phyloP scores from a whole-genome alignment of 2,329 filamentous ascomycete genomes.

The Neurospora crassa region DNA sequence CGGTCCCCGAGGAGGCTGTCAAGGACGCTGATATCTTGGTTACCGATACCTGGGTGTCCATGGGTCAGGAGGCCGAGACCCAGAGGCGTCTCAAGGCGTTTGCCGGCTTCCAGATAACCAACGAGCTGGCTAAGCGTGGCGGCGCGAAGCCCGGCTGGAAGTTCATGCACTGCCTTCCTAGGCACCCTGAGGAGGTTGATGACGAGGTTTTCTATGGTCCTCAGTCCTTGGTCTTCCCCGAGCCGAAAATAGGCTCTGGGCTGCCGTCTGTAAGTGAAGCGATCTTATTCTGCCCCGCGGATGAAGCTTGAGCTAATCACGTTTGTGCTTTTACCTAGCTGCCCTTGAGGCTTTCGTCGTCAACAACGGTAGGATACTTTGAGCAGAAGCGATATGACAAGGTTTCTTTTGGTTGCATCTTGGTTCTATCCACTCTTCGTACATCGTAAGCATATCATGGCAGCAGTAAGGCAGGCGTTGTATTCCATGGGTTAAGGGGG shows the following conservation, averaged over 20 bases:
- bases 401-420: neutral
- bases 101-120: constrained; percentile 82
- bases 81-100: constrained; percentile 72
- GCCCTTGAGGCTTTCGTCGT: constrained; percentile 83
- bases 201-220: constrained; percentile 91
- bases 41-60: constrained; percentile 96
- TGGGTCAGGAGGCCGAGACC: constrained; percentile 89
- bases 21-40: constrained; percentile 82
- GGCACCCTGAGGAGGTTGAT: constrained; percentile 84
- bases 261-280: constrained; percentile 58
- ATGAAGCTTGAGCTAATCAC: neutral
- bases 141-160: constrained; percentile 86
- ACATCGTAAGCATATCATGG: neutral
- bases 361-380: constrained; percentile 73
- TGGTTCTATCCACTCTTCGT: neutral
- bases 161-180: constrained; percentile 96
- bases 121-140: constrained; percentile 70
- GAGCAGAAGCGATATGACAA: constrained; percentile 5
- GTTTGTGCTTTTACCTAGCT: constrained; percentile 32
- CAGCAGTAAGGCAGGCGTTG: neutral
- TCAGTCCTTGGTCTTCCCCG: constrained; percentile 79
- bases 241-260: constrained; percentile 95
- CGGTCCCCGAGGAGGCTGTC: constrained; percentile 73
- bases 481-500: neutral
- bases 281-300: neutral